Evolutionary conservation across 805 yeast genomes (phyloP).

Genomic region (Wickerhamomyces sydowiorum): DNA sequence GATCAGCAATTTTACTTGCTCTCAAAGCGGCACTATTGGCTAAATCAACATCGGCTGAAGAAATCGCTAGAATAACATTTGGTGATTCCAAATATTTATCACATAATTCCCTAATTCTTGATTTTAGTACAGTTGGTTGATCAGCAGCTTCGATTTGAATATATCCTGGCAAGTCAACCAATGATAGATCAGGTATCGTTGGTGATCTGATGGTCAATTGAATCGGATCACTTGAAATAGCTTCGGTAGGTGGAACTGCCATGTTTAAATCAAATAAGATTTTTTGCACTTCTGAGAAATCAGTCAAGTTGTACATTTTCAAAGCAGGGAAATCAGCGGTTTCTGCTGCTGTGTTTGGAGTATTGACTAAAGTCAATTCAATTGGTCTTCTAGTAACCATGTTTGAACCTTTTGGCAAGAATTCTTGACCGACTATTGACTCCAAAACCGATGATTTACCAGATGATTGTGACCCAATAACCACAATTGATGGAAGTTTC

Average conservation of each 20-base stretch:
- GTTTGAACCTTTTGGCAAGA: conserved; percentile 92
- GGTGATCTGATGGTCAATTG: conserved; percentile 90
- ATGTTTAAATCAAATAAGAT: conserved; percentile 83
- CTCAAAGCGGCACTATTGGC: conserved; percentile 94
- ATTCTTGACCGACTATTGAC: conserved; percentile 96
- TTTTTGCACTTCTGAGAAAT: conserved; percentile 83
- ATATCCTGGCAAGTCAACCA: conserved; percentile 96
- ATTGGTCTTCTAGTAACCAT: conserved; percentile 99
- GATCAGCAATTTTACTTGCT: conserved; percentile 87
- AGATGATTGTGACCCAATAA: conserved; percentile 94
- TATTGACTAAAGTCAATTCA: conserved; percentile 85
- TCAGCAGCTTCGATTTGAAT: conserved; percentile 96
- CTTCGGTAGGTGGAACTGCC: conserved; percentile 84
- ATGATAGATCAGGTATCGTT: conserved; percentile 81
- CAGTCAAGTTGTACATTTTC: conserved; percentile 74
- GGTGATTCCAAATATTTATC: conserved; percentile 85
- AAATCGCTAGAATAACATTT: conserved; percentile 89
- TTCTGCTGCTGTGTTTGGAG: conserved; percentile 76
- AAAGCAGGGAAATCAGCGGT: conserved; percentile 92
- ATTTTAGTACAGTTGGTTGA: conserved; percentile 82
- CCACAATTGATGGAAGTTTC: conserved; percentile 90
- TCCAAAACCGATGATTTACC: conserved; percentile 97
- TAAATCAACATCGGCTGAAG: conserved; percentile 96
- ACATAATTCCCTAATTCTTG: conserved; percentile 73
- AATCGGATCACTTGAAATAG: conserved; percentile 90